Evolutionary conservation across 1,284 basidiomycete species (phyloP), one percentile per base, ranked within the genome.

Genomic region (Austroboletus niveus): DNA sequence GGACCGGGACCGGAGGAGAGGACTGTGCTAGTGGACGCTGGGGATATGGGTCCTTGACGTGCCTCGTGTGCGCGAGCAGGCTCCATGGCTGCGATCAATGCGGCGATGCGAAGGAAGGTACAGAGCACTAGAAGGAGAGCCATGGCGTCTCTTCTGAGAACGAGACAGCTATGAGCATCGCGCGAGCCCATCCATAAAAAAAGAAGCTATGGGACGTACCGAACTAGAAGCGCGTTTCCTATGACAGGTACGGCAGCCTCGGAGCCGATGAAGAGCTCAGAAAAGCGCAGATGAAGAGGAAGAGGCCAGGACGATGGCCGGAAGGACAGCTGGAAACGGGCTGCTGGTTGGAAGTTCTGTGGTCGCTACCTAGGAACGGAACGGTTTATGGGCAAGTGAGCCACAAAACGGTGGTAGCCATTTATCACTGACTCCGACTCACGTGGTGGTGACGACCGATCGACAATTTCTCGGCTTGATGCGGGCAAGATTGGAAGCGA

Each of bases 61-160:
- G 61, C 58, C 65, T 64, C 63, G 34, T 58, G 63, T 44, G 47
- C 9, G 1, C 12, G 54, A 48, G 55, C 39, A 52, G 49, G 58
- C 15, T 8, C 38, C 11, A 51, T 47, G 45, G 64, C 60, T 52
- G 49, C 52, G 38, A 40, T 42, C 20, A 52, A 53, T 44, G 63
- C 47, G 49, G 44, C 35, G 8, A 60, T 20, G 8, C 15, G n/a
- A 35, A 58, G 36, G 20, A 51, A 65, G 36, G 43, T 44, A 35
- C 41, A 50, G 20, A 42, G 12, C 34, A 48, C 27, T 41, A 47
- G 17, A 27, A 54, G 53, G 44, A 65, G 50, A 49, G 32, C 41
- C 54, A 52, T 62, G 51, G 31, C 27, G 42, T 34, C 31, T 39
- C 39, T 17, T 30, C 48, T 57, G 34, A 22, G 5, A 11, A 38